These are phyloP conservation scores for Ophiostoma ips DNA, from an alignment of 2,329 filamentous ascomycete genomes.

Conservation along the genomic window DNA sequence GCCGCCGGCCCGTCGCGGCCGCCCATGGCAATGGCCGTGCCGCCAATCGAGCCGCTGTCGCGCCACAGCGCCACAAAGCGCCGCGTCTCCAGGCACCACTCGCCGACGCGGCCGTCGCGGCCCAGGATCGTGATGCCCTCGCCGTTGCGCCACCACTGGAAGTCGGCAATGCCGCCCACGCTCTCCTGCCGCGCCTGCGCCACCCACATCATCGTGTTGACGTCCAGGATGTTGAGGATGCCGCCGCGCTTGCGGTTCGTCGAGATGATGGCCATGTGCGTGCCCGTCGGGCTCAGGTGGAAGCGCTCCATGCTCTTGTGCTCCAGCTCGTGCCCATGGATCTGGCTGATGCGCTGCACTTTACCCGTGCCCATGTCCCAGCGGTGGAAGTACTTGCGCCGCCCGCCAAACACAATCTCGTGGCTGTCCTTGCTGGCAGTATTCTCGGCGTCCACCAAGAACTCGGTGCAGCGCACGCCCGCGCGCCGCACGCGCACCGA, in stretches of 20 bases:
- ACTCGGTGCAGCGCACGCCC: slow-evolving; percentile 71
- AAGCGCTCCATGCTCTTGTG: slow-evolving; percentile 87
- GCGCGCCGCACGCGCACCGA: slow-evolving; percentile 76
- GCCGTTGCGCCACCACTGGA: slow-evolving; percentile 82
- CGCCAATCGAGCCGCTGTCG: slow-evolving; percentile 79
- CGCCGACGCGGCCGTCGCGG: slow-evolving; percentile 77
- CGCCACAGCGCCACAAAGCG: slow-evolving; percentile 71
- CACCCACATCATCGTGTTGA: slow-evolving; percentile 74
- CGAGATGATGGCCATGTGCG: slow-evolving; percentile 71
- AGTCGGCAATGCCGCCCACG: slow-evolving; percentile 72
- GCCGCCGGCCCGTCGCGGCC: slow-evolving; percentile 45
- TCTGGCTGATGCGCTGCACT: slow-evolving; percentile 67
- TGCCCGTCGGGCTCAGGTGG: slow-evolving; percentile 72
- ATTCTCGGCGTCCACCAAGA: slow-evolving; percentile 36
- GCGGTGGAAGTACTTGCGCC: slow-evolving; percentile 81
- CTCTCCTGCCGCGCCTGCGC: slow-evolving; percentile 71
- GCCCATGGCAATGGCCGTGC: slow-evolving; percentile 69
- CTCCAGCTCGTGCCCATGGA: slow-evolving; percentile 64
- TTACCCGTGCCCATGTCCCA: slow-evolving; percentile 77
- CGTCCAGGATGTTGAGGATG: slow-evolving; percentile 71
- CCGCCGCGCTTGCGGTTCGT: slow-evolving; percentile 76
- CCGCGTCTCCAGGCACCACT: slow-evolving; percentile 60
- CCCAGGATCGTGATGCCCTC: slow-evolving; percentile 70
- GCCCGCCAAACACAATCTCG: slow-evolving; percentile 76
- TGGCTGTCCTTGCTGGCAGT: slow-evolving; percentile 31